Evolutionary conservation across 164 flowering plant genomes (phyloP), one percentile per base, ranked within the genome.

Genomic region (Malania oleifera): DNA sequence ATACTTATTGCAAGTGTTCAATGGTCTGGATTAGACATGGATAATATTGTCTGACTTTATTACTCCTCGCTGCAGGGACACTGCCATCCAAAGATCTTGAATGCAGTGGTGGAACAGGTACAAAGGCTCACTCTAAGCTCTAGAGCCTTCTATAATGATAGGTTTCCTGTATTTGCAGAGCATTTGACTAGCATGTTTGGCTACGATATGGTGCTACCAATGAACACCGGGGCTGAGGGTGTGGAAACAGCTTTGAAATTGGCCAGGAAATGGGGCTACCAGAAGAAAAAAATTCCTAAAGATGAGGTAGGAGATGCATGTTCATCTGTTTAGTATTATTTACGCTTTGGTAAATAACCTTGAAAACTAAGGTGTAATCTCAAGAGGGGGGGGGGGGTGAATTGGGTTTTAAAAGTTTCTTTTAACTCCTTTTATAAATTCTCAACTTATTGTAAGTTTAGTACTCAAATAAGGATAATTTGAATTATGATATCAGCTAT

Each of bases 161-260:
- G 54, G 66, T 91, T 95, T 64, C 99, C 97, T 40, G 29, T 79
- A 46, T 81, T 86, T 66, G 97, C 99, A 0, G 84, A 85, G 77
- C 71, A 56, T 55, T 51, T 93, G 37, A 83, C 87, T 20, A 68
- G 52, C 70, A 72, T 88, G 72, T 82, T 93, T 79, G 96, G 91
- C 23, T 93, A 90, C 68, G 99, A 89, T 24, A 95, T 91, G 99
- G 90, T 84, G 61, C 83, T 95, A 19, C 99, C 99, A 6, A 95
- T 95, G 97, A 95, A 95, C 56, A 95, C 97, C 58, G 99, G 99
- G 51, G 99, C 99, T 51, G 99, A 91, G 78, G 98, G 92, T 40
- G 98, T 91, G 59, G 98, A 91, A 76, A 91, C 98, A 29, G 96
- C 98, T 52, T 49, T 91, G 58, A 91, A 91, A 71, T 66, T 87